Conservation (phyloP, 164 flowering plant species). For the Akebia trifoliata region DNA sequence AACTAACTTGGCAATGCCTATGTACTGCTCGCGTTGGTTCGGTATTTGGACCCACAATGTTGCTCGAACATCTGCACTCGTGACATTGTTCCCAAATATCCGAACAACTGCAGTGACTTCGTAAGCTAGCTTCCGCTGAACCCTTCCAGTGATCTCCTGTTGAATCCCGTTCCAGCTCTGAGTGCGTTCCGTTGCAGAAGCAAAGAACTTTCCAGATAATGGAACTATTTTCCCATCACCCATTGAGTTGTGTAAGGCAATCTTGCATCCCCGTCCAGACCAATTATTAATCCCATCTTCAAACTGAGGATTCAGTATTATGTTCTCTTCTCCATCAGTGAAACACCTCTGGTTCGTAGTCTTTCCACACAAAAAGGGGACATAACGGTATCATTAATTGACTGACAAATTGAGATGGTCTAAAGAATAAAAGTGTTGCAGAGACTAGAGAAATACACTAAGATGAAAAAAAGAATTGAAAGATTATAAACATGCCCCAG, state of each 20-base stretch:
- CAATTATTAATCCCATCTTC: constrained; percentile 80
- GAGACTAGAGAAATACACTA: not conserved
- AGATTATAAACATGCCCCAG: too few species aligned
- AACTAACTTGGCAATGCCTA: constrained; percentile 70
- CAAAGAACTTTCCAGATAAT: constrained; percentile 65
- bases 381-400: not conserved
- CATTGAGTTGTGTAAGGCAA: constrained; percentile 67
- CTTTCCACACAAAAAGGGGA: constrained; percentile 10
- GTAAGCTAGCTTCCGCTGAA: constrained; percentile 76
- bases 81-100: constrained; percentile 59
- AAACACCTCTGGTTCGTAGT: constrained; percentile 8
- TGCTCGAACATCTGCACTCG: constrained; percentile 49
- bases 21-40: constrained; percentile 72
- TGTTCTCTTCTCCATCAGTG: constrained; percentile 47
- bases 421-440: not conserved
- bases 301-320: constrained; percentile 70
- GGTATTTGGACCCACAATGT: constrained; percentile 78
- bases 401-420: too few species aligned
- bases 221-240: constrained; percentile 79
- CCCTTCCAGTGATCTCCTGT: constrained; percentile 83
- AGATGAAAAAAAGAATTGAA: not conserved
- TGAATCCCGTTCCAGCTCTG: constrained; percentile 91
- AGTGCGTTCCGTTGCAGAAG: constrained; percentile 68
- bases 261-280: constrained; percentile 85
- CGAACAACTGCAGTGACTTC: constrained; percentile 67